phyloP scores from a whole-genome alignment of 352 stramenopile genomes.

The Vaucheria bursata region DNA sequence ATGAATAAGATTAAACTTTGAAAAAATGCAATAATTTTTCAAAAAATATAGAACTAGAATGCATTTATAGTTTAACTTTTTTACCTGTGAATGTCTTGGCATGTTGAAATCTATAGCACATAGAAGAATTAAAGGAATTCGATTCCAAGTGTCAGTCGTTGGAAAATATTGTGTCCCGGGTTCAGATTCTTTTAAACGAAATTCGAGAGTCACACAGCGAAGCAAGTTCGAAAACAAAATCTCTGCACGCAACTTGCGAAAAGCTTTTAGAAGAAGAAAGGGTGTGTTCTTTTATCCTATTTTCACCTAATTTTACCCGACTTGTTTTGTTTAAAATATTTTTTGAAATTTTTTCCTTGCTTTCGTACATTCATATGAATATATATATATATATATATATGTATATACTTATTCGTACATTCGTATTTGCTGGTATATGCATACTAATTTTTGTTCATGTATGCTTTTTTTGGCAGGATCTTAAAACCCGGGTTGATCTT shows the following conservation, averaged over 20 bases:
- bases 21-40: too few relatives aligned
- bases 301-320: too few relatives aligned
- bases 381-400: neutral
- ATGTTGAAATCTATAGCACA: neutral
- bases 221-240: constrained; percentile 20
- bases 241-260: constrained; percentile 44
- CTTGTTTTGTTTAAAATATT: too few relatives aligned
- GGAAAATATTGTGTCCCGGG: neutral
- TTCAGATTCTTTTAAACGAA: neutral
- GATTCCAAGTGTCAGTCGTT: neutral
- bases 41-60: too few relatives aligned
- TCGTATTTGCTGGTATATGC: neutral
- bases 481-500: constrained; percentile 28
- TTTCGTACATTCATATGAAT: neutral
- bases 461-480: neutral
- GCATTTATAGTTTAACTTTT: too few relatives aligned
- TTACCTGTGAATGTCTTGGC: too few relatives aligned
- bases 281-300: neutral
- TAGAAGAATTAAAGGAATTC: neutral
- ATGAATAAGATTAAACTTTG: too few relatives aligned
- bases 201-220: neutral
- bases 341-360: too few relatives aligned
- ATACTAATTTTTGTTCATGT: neutral
- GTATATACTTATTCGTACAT: neutral
- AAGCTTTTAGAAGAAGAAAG: constrained; percentile 30